Evolutionary conservation across 2,329 filamentous ascomycete genomes (phyloP), one percentile per base, ranked within the genome.

Genomic region (Grosmannia serpens): DNA sequence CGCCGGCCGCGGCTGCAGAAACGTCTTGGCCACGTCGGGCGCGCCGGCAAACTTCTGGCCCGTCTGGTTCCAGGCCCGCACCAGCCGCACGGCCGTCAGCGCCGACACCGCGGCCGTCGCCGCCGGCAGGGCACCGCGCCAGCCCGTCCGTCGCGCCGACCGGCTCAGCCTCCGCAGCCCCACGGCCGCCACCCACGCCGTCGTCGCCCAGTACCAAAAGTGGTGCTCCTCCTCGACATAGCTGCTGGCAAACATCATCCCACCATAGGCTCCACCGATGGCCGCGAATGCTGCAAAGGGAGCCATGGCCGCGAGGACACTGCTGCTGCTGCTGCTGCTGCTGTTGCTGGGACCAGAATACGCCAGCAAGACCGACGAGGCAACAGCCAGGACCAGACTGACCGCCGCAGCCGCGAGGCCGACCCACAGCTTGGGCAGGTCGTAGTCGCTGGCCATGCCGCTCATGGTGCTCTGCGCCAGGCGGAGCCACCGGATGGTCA

Each of bases 171-270:
- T 72, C 63, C 75, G 78, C 49, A 80, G 63, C 35, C 75, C 76
- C 15, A 86, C 72, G 33, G 77, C 74, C 1, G 76, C 71, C 35
- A 87, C 68, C 88, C 88, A 95, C 8, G 83, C 80, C 0, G 87
- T 85, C 0, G 86, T 81, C 1, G 83, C 73, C 91, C 92, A 97
- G 72, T 99, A 97, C 94, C 94, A 99, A 69, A 96, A 96, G 64
- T 97, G 90, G 55, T 99, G 94, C 70, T 99, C 94, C 73, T 99
- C 94, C 71, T 99, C 94, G 2, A 99, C 90, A 70, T 94, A 99
- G 67, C 91, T 97, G 69, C 89, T 96, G 11, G 91, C 92, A 72
- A 97, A 97, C 91, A 97, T 97, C 84, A 96, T 95, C 44, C 83
- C 70, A 1, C 86, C 84, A 67, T 97, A 96, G 0, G 80, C 70